phyloP scores from a whole-genome alignment of 2,329 filamentous ascomycete species.

The Epichloe scottii region DNA sequence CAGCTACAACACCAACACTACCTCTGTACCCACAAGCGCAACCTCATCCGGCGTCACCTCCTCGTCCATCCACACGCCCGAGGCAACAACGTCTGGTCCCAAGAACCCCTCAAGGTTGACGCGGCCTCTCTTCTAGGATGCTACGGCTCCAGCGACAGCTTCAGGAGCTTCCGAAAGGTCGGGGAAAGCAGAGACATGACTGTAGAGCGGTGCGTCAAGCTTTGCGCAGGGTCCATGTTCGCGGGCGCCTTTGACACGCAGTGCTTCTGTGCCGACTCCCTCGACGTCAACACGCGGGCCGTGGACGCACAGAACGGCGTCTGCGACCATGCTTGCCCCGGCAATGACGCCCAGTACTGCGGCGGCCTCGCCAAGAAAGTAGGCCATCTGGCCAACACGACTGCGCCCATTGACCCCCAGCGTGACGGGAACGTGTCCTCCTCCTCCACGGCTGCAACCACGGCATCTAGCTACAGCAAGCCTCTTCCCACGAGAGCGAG shows the following conservation, averaged over 20 bases:
- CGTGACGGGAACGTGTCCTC: background rate
- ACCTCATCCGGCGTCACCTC: slow-evolving; percentile 1
- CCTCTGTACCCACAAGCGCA: background rate
- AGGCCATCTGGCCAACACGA: slow-evolving; percentile 2
- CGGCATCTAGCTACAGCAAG: background rate
- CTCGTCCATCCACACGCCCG: slow-evolving; percentile 1
- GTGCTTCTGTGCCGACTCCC: slow-evolving; percentile 33
- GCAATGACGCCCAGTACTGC: slow-evolving; percentile 27
- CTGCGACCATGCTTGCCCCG: slow-evolving; percentile 28
- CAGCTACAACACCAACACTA: background rate
- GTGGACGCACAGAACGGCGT: slow-evolving; percentile 8
- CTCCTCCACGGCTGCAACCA: background rate
- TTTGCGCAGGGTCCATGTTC: slow-evolving; percentile 24
- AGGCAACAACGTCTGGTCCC: slow-evolving; percentile 6
- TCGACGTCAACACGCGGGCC: slow-evolving; percentile 28
- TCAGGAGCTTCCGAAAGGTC: slow-evolving; percentile 21
- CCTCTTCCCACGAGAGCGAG: background rate
- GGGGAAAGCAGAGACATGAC: slow-evolving; percentile 25
- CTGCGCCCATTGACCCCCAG: background rate
- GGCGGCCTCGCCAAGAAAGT: slow-evolving; percentile 22
- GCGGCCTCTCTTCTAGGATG: slow-evolving; percentile 27
- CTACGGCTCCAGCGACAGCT: slow-evolving; percentile 26
- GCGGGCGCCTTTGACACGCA: slow-evolving; percentile 26
- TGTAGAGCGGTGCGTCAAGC: slow-evolving; percentile 24
- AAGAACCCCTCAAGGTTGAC: slow-evolving; percentile 20